Evolutionary conservation across 495 filamentous ascomycete genomes (phyloP), one percentile per base, ranked within the genome.

Genomic region (Lophiotrema nucula): DNA sequence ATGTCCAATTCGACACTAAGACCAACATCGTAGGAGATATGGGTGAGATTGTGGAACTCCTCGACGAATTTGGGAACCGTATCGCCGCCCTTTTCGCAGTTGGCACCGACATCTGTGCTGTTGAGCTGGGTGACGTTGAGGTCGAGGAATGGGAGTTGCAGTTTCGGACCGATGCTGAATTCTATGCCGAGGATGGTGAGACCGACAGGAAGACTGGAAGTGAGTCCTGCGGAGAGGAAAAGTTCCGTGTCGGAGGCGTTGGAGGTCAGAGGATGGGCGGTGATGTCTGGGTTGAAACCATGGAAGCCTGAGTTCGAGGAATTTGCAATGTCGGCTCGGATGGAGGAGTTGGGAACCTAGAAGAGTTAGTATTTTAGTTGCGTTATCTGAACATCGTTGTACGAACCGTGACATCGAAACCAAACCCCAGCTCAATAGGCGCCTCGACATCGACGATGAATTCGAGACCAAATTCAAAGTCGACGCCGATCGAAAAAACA

Each of bases 31-130:
- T 23, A 46, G 25, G 12, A 12, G 5, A 46, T 22, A 25, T 46
- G 42, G 15, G 42, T 46, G 42, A 46, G 42, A 22, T 46, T 46
- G 18, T 46, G 42, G 22, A 46, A 46, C 2, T 16, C 42, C 18
- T 46, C 18, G 15, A 22, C 22, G 22, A 46, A 46, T 15, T 46
- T 46, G 42, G 25, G 5, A 46, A 22, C 42, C 19, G 42, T 22
- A 22, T 46, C 42, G 42, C 42, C 42, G 22, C 19, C 19, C 18
- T 11, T 4, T 22, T 46, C 42, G 19, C 42, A 46, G 15, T 46
- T 46, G 6, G 42, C 42, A 4, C 42, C 42, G 5, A 46, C 42
- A 22, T 46, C 22, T 16, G 21, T 22, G 42, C 18, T 46, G 12
- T 16, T 22, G 6, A 46, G 18, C 19, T 46, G 18, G 2, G 42